Conservation (phyloP, 306 rosid species). For the Echinosophora koreensis region DNA sequence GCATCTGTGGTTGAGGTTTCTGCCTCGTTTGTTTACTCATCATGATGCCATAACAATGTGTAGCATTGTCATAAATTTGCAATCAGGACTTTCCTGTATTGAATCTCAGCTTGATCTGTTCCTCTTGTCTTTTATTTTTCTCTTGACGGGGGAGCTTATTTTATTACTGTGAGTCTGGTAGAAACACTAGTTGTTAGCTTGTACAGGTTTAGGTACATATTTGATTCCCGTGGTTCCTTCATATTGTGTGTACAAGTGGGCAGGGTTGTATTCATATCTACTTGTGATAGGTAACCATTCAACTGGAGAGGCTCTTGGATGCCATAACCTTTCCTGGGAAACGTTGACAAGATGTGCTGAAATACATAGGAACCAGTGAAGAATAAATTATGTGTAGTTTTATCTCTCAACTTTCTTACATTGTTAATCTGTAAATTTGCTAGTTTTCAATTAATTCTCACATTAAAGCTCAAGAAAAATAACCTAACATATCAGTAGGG, state of each 20-base stretch:
- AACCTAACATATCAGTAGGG: no score
- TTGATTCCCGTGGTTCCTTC: slow-evolving; percentile 55
- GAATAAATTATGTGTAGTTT: slow-evolving; percentile 42
- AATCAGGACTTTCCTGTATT: slow-evolving; percentile 55
- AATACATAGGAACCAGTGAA: slow-evolving; percentile 42
- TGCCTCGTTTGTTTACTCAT: slow-evolving; percentile 39
- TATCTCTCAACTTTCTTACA: neutral
- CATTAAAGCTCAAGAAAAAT: no score
- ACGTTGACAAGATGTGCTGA: slow-evolving; percentile 41
- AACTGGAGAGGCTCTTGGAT: slow-evolving; percentile 35
- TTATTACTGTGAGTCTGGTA: slow-evolving; percentile 61
- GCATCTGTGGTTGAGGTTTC: slow-evolving; percentile 49
- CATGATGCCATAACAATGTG: slow-evolving; percentile 44
- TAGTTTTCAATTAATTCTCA: no score
- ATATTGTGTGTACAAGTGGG: slow-evolving; percentile 53
- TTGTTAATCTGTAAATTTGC: neutral
- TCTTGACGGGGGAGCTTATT: slow-evolving; percentile 63
- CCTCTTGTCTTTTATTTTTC: slow-evolving; percentile 48
- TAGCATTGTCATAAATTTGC: slow-evolving; percentile 53
- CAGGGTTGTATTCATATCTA: slow-evolving; percentile 50
- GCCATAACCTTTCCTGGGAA: slow-evolving; percentile 35
- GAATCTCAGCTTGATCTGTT: slow-evolving; percentile 51
- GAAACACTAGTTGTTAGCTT: slow-evolving; percentile 52
- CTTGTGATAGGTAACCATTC: slow-evolving; percentile 46
- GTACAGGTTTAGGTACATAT: slow-evolving; percentile 67